These are phyloP conservation scores for Candida parachauliodes DNA, from an alignment of 805 yeast genomes.

Conservation along the genomic window DNA sequence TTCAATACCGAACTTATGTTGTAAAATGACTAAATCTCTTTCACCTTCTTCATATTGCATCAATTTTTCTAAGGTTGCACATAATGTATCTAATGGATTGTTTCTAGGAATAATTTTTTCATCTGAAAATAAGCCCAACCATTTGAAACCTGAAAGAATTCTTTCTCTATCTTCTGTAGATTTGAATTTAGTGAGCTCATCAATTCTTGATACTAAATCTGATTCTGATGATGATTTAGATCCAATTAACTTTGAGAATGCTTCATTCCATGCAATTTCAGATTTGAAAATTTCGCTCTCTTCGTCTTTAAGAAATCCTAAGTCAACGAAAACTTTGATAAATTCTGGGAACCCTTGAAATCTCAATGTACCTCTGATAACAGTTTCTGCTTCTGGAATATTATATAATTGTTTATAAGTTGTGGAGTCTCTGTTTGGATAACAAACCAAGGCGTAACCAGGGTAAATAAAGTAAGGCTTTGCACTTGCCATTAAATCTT, in stretches of 20 bases:
- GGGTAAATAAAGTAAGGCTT: conserved; percentile 94
- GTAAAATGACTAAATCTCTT: conserved; percentile 91
- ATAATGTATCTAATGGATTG: conserved; percentile 91
- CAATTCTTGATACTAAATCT: conserved; percentile 75
- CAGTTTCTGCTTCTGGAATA: conserved; percentile 97
- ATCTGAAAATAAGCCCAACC: conserved; percentile 91
- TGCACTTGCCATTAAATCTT: conserved; percentile 92
- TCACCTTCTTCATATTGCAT: conserved; percentile 96
- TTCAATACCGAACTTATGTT: conserved; percentile 96
- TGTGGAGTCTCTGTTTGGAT: conserved; percentile 98
- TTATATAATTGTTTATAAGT: conserved; percentile 85
- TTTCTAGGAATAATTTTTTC: conserved; percentile 79
- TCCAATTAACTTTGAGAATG: conserved; percentile 70
- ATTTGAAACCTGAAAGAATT: conserved; percentile 81
- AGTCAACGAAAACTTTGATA: conserved; percentile 89
- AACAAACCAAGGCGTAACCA: conserved; percentile 89
- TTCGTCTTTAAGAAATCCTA: conserved; percentile 86
- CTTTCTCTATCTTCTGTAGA: conserved; percentile 78
- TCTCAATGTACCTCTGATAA: conserved; percentile 94
- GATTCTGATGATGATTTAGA: conserved; percentile 65
- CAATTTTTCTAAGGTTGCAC: conserved; percentile 92
- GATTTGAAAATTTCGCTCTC: conserved; percentile 52
- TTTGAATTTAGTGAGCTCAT: conserved; percentile 75
- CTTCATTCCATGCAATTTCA: conserved; percentile 81
- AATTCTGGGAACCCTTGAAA: conserved; percentile 99